Conservation (phyloP, 148 eudicot species). For the Pouteria glomerata region DNA sequence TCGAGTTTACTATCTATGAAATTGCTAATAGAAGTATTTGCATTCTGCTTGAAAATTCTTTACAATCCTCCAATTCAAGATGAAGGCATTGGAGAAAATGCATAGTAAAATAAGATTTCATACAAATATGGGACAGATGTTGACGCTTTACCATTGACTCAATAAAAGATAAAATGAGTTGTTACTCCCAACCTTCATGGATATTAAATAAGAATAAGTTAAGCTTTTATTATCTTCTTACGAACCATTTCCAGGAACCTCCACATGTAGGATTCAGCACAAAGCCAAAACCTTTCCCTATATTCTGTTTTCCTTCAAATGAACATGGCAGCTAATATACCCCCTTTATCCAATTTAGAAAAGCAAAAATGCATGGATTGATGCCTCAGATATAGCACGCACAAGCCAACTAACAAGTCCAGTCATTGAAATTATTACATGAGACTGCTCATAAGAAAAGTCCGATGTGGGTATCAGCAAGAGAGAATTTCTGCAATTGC, state of each 20-base stretch:
- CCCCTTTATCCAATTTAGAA: too few species aligned
- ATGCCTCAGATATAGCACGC: not conserved
- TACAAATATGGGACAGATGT: not conserved
- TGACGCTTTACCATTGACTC: not conserved
- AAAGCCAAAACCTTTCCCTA: too few species aligned
- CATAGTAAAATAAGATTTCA: not conserved
- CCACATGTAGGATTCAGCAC: not conserved
- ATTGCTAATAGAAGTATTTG: not conserved
- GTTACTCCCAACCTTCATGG: slow-evolving; percentile 3
- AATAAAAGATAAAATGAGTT: not conserved
- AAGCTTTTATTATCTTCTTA: not conserved
- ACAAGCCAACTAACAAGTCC: not conserved
- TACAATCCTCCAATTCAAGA: too few species aligned
- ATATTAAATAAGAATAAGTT: not conserved
- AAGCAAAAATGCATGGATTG: not conserved
- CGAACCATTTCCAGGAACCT: not conserved
- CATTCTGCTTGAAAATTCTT: not conserved
- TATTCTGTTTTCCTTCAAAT: too few species aligned
- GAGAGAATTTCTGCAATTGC: not conserved
- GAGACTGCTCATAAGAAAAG: not conserved
- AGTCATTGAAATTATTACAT: not conserved
- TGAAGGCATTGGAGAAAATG: not conserved
- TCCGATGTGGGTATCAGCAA: too few species aligned
- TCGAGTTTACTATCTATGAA: not conserved
- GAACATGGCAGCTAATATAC: too few species aligned